Evolutionary conservation across 805 yeast genomes (phyloP).

Genomic region (Candida ponderosae): DNA sequence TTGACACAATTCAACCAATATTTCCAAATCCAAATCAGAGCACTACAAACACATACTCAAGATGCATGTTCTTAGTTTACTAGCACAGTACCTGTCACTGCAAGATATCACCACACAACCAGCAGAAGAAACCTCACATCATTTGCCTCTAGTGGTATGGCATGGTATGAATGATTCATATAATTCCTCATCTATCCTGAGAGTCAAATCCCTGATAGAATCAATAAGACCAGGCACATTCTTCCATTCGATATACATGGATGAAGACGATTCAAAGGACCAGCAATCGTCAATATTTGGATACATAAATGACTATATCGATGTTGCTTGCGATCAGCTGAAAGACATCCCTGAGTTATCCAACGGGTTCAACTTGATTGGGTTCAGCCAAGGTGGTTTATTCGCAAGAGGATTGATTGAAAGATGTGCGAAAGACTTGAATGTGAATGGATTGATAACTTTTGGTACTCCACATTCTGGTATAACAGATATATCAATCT

Average conservation of each 20-base stretch:
- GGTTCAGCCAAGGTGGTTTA: constrained; percentile 83
- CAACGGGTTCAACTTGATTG: constrained; percentile 63
- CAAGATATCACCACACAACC: too few relatives aligned
- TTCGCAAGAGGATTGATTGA: constrained; percentile 63
- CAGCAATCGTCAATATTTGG: constrained; percentile 52
- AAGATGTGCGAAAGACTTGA: constrained; percentile 36
- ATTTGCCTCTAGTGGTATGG: constrained; percentile 61
- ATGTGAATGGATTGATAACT: constrained; percentile 49
- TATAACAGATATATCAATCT: constrained; percentile 57
- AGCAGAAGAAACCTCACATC: background rate
- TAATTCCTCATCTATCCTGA: constrained; percentile 49
- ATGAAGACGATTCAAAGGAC: constrained; percentile 41
- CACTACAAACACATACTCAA: too few relatives aligned
- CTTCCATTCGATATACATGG: constrained; percentile 47
- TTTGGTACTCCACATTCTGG: constrained; percentile 84
- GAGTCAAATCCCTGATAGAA: constrained; percentile 34
- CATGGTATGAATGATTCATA: constrained; percentile 80
- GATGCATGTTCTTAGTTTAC: too few relatives aligned
- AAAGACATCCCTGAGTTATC: constrained; percentile 32
- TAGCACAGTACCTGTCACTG: too few relatives aligned
- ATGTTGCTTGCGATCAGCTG: constrained; percentile 49
- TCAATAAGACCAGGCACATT: constrained; percentile 39
- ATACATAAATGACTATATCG: constrained; percentile 46
- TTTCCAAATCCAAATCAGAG: too few relatives aligned
- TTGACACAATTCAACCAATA: too few relatives aligned